Conservation (phyloP, 352 stramenopile species). For the Halophytophthora polymorphica region DNA sequence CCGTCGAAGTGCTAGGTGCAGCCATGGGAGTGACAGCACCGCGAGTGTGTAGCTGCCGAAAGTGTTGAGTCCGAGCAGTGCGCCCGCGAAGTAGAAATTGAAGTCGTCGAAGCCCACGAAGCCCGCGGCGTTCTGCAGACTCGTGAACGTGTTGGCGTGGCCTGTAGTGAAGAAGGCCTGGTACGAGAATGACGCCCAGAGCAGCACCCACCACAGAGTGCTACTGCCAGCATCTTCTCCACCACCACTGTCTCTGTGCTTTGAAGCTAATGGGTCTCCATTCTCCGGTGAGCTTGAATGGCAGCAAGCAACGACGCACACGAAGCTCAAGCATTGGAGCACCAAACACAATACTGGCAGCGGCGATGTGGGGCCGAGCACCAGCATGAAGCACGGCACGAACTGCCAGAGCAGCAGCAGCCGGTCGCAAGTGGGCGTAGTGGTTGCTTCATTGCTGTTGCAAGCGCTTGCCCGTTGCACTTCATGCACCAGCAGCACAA, state of each 20-base stretch:
- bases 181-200: slow-evolving; percentile 58
- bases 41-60: slow-evolving; percentile 71
- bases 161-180: slow-evolving; percentile 87
- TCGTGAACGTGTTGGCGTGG: slow-evolving; percentile 88
- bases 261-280: background rate
- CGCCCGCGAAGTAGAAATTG: slow-evolving; percentile 66
- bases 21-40: slow-evolving; percentile 35
- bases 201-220: slow-evolving; percentile 39
- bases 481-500: slow-evolving; percentile 10
- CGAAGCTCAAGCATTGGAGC: slow-evolving; percentile 47
- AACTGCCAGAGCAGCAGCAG: slow-evolving; percentile 44
- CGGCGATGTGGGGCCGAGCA: slow-evolving; percentile 65
- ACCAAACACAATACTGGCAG: slow-evolving; percentile 44
- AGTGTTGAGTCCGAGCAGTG: slow-evolving; percentile 85
- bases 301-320: slow-evolving; percentile 21
- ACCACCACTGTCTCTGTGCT: background rate
- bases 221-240: background rate
- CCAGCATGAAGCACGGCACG: slow-evolving; percentile 47
- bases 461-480: slow-evolving; percentile 7
- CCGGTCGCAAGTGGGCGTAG: slow-evolving; percentile 6
- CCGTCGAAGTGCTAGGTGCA: slow-evolving; percentile 12
- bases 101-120: slow-evolving; percentile 90
- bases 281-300: slow-evolving; percentile 2
- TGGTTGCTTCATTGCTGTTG: background rate
- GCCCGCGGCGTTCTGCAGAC: slow-evolving; percentile 85